Base-by-base conservation (phyloP, 2,329 filamentous ascomycete genomes). In the Aspergillus aculeatinus region DNA sequence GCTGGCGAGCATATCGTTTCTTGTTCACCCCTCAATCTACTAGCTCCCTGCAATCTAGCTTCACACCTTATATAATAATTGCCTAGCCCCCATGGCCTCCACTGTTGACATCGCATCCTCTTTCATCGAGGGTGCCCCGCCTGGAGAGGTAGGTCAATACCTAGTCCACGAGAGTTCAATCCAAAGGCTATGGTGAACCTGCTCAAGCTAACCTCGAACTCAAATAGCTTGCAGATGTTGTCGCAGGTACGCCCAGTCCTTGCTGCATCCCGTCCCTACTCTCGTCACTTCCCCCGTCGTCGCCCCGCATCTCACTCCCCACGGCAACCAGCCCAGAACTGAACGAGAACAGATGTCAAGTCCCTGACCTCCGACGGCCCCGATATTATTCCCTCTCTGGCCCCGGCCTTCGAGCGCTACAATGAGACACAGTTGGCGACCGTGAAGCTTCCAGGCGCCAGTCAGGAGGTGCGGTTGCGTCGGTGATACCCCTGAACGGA, bases 381-480 rank as follows among this genome's bases (percentile, higher is more conserved):
- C 42, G 80, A 83, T 58, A 81, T 95, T 63, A 80, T 93, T 58
- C 80, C 86, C 61, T 87, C 90, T 65, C 88, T 97, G 56, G 85
- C 83, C 6, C 90, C 92, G 0, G 92, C 95, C 0, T 96, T 96
- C 75, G 83, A 93, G 78, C 92, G 90, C 78, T 98, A 99, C 84
- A 97, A 98, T 71, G 94, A 99, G 79, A 89, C 93, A 77, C 95
- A 99, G 78, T 90, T 97, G 76, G 80, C 87, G 52, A 92, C 92
- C 16, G 89, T 91, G 63, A 96, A 96, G 83, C 85, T 99, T 58
- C 94, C 94, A 0, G 92, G 92, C 31, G 87, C 90, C 73, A 94
- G 87, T 76, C 87, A 92, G 75, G 79, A 89, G 79, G 92, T 96
- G 72, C 57, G 80, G 27, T 52, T n/a, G 48, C 31, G 33, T 6